phyloP scores from a whole-genome alignment of 2,329 filamentous ascomycete genomes.

The Incumbomyces lentus region DNA sequence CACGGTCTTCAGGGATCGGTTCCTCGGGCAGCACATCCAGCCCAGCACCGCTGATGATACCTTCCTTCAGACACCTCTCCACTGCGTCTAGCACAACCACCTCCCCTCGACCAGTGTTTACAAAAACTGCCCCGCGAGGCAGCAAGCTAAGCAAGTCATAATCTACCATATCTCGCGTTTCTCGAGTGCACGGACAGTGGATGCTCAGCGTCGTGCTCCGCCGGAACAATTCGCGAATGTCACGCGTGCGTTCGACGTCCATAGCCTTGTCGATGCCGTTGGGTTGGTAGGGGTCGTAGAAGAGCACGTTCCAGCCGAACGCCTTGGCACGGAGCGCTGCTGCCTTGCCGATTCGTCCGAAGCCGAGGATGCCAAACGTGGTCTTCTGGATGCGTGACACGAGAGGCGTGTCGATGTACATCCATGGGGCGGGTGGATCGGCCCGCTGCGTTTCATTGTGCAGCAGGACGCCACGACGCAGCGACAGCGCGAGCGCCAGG shows the following conservation, averaged over 20 bases:
- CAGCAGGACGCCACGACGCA: constrained; percentile 16
- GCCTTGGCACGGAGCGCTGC: constrained; percentile 53
- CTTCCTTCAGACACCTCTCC: constrained; percentile 15
- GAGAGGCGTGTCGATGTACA: constrained; percentile 17
- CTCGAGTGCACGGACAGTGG: constrained; percentile 54
- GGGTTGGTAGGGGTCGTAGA: constrained; percentile 47
- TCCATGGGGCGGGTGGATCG: constrained; percentile 10
- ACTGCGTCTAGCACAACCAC: constrained; percentile 52
- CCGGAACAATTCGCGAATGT: constrained; percentile 44
- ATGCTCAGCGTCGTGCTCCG: constrained; percentile 53
- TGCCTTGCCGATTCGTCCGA: constrained; percentile 55
- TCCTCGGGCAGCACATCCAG: constrained; percentile 19
- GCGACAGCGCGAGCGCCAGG: constrained; percentile 13
- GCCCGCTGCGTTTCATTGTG: constrained; percentile 17
- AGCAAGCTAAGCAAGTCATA: constrained; percentile 42
- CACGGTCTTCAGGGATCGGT: constrained; percentile 15
- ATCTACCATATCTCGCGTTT: constrained; percentile 53
- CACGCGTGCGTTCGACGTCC: constrained; percentile 27
- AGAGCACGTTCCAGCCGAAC: constrained; percentile 54
- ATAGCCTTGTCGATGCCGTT: constrained; percentile 42
- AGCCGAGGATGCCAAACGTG: constrained; percentile 56
- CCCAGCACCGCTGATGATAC: constrained; percentile 15
- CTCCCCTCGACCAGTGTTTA: constrained; percentile 60
- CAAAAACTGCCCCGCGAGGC: constrained; percentile 50
- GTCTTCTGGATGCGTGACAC: constrained; percentile 13